Base-by-base conservation (phyloP, 768 basidiomycete species). In the Coprinopsis strossmayeri region DNA sequence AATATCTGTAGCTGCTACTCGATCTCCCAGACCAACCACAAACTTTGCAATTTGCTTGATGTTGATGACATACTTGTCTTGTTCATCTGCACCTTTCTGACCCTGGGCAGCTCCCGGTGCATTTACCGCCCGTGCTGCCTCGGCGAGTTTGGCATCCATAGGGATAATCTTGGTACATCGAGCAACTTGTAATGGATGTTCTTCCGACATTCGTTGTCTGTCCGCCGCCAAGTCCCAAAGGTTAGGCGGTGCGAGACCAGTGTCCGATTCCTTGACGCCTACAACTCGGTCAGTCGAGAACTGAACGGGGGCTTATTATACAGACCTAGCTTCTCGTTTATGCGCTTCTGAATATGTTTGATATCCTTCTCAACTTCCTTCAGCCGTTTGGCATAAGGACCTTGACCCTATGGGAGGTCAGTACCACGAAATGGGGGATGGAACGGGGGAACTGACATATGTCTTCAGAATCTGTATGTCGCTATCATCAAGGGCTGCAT, bases 41-140 rank as follows among this genome's bases (percentile, higher is more conserved):
- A 97, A 98, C 69, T 99, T 99, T 7, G 96, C 96, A 61, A 98
- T 96, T 70, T 99, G 96, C 66, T 97, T 96, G 68, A 99, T 94
- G 64, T 95, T 96, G 68, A 99, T 98, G 59, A 99, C 91, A 68
- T 99, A 98, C 69, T 97, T 94, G 71, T 98, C 95, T 60, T 95
- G 92, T 64, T 98, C 96, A 62, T 98, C 96, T 17, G 95, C 96
- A 55, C 94, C 93, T 66, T 95, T 96, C 70, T 91, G 86, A 2
- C 92, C 88, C 65, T 91, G 87, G 3, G 72, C 64, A 9, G 82
- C 87, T 49, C 89, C 88, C 12, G 74, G 69, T 2, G 88, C 81
- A 53, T 93, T 91, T 49, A 91, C 79, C 3, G 87, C 75, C 46
- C 78, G 80, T 11, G 91, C 90, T 15, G 82, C 80, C 56, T 84